Base-by-base conservation (phyloP, 2,329 filamentous ascomycete genomes). In the Alternaria burnsii region DNA sequence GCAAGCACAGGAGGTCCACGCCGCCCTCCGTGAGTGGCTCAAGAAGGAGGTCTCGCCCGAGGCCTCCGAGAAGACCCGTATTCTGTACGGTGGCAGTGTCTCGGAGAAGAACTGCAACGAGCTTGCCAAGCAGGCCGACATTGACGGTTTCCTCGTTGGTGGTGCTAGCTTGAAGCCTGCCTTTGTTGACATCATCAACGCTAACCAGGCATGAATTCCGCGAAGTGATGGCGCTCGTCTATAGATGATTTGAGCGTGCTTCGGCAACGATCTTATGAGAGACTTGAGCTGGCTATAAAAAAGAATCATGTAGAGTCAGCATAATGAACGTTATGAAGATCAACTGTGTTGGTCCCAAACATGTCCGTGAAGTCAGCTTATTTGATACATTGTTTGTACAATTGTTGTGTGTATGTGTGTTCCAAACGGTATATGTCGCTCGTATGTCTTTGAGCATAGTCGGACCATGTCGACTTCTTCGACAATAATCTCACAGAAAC, bases 71-170 rank as follows among this genome's bases (percentile, higher is more conserved):
- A 88, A 91, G 83, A 97, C 94, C 64, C 89, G 95, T 74, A 92
- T 99, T 79, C 90, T 99, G 78, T 99, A 99, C 82, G 95, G 95
- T 70, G 95, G 95, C 78, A 95, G 91, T 75, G 95, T 99, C 75
- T 96, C 87, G 79, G 95, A 97, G 87, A 97, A 97, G 91, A 99
- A 99, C 89, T 96, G 92, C 87, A 88, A 86, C 77, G 94, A 98
- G 68, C 87, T 99, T 74, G 89, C 91, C 79, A 94, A 93, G 86
- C 89, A 98, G 88, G 80, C 88, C 67, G 95, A 99, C 82, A 97
- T 99, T 80, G 95, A 99, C 81, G 95, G 95, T 61, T 98, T 98
- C 89, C 87, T 98, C 71, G 94, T 98, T 70, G 94, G 94, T 69
- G 94, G 94, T 82, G 94, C 94, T 78, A 95, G 91, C 80, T 88